Percentiles rank a stretch among this genome's conserved stretches.
phyloP scores from a whole-genome alignment of 495 filamentous ascomycete genomes.

The Podospora pseudopauciseta region DNA sequence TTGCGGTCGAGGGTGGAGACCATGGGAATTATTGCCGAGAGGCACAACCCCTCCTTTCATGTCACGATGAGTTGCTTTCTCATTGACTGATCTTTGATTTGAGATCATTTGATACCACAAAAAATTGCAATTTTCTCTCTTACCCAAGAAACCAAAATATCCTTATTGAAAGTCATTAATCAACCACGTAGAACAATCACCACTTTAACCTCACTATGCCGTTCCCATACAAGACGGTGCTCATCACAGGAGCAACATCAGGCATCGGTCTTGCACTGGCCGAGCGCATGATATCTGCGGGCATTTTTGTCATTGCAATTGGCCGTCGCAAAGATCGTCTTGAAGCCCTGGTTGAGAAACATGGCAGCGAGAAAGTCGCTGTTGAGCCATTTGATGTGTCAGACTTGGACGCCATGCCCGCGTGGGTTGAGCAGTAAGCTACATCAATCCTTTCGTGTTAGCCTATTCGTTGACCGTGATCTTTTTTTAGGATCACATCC shows the following conservation, averaged over 20 bases:
- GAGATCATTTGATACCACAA: neutral
- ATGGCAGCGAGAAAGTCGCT: slow-evolving; percentile 52
- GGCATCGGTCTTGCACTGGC: slow-evolving; percentile 68
- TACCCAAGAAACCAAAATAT: neutral
- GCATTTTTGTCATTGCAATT: slow-evolving; percentile 57
- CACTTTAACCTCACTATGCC: slow-evolving; percentile 37
- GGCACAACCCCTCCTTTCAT: neutral
- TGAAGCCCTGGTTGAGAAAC: slow-evolving; percentile 56
- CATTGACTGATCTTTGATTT: neutral
- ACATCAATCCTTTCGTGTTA: neutral
- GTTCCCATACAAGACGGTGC: slow-evolving; percentile 64
- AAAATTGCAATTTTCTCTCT: neutral
- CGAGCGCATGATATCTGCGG: slow-evolving; percentile 57
- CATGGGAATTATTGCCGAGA: neutral
- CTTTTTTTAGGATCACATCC: slow-evolving; percentile 46
- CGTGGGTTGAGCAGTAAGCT: slow-evolving; percentile 50
- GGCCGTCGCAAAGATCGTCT: slow-evolving; percentile 65
- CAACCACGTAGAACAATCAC: neutral
- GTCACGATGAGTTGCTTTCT: neutral
- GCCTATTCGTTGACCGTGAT: neutral
- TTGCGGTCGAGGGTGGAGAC: neutral
- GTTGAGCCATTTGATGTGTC: slow-evolving; percentile 62
- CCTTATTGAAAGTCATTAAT: neutral
- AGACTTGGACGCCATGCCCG: slow-evolving; percentile 54
- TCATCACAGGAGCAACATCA: slow-evolving; percentile 67